Base-by-base conservation (phyloP, 1,139 yeast species). In the Saccharomycopsis crataegensis region DNA sequence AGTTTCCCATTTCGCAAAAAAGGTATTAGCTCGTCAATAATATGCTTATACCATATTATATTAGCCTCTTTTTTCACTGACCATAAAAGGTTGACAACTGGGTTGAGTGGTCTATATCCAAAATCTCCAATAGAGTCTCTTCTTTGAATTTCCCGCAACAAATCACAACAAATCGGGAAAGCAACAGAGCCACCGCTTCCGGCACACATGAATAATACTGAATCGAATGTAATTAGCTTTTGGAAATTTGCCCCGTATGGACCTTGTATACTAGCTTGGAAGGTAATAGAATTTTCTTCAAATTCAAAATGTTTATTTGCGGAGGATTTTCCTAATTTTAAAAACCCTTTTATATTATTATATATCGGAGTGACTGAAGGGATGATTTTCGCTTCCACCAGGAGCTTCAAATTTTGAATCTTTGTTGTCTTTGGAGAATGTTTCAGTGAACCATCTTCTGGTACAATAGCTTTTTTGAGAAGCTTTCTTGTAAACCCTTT, bases 121-220 rank as follows among this genome's bases (percentile, higher is more conserved):
- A 51, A 73, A 53, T 75, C 78, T 6, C 61, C 61, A 1, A 44
- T 60, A 1, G 54, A 56, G 33, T 74, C 70, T 55, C 69, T 66
- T 37, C 46, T 37, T 31, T 50, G 36, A 9, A 68, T 62, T 6
- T 59, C 57, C 41, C 66, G 62, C 17, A 75, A 61, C 45, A 75
- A 63, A 49, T 71, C 73, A 37, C 75, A 63, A 22, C 77, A 75
- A 2, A 75, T 70, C 1, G 80, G 80, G 54, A 76, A 68, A 0
- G 72, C 67, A 60, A 74, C 76, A 0, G 79, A 69, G 2, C 72
- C 74, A 1, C 81, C 80, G 0, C 75, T 69, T 1, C 79, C 80
- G 6, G 77, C 76, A 28, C 72, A 68, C 38, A 76, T 59, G 53
- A 77, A 73, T 7, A 72, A 52, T n/a, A 66, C 66, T 4, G 71